phyloP scores from a whole-genome alignment of 129 eudicot species.

The Solidago caesia region DNA sequence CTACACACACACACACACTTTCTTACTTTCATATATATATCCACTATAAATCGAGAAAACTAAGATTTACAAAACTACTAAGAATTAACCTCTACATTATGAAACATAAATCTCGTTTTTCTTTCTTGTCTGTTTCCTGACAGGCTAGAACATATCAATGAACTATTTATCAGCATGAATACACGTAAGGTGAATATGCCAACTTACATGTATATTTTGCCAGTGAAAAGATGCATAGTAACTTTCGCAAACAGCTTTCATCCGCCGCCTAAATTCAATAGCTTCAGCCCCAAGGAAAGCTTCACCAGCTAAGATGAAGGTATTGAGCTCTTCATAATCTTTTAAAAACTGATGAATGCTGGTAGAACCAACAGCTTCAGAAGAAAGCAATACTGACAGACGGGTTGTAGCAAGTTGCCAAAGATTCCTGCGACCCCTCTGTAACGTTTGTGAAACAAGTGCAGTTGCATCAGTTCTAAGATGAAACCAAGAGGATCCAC shows the following conservation, averaged over 20 bases:
- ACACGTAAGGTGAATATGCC: slow-evolving; percentile 5
- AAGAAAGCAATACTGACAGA: slow-evolving; percentile 82
- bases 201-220: slow-evolving; percentile 85
- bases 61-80: background rate
- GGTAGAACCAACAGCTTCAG: slow-evolving; percentile 74
- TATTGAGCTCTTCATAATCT: slow-evolving; percentile 76
- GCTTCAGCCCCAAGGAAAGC: slow-evolving; percentile 88
- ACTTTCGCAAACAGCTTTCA: slow-evolving; percentile 73
- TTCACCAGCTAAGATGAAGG: slow-evolving; percentile 87
- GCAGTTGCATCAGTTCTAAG: slow-evolving; percentile 77
- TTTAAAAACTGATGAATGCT: slow-evolving; percentile 91
- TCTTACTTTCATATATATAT: too few species aligned
- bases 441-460: slow-evolving; percentile 72
- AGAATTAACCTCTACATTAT: background rate
- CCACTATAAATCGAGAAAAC: too few species aligned
- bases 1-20: too few species aligned
- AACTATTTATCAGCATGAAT: background rate
- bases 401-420: slow-evolving; percentile 96
- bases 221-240: slow-evolving; percentile 80
- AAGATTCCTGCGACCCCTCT: slow-evolving; percentile 82
- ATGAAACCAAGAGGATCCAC: slow-evolving; percentile 93
- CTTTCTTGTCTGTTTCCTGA: slow-evolving; percentile 10
- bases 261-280: slow-evolving; percentile 73
- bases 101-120: background rate
- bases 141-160: slow-evolving; percentile 3